Percentiles rank a stretch among this genome's conserved stretches.
These are phyloP conservation scores for Colletotrichum euphorbiae DNA, from an alignment of 2,329 filamentous ascomycete genomes.

Conservation along the genomic window DNA sequence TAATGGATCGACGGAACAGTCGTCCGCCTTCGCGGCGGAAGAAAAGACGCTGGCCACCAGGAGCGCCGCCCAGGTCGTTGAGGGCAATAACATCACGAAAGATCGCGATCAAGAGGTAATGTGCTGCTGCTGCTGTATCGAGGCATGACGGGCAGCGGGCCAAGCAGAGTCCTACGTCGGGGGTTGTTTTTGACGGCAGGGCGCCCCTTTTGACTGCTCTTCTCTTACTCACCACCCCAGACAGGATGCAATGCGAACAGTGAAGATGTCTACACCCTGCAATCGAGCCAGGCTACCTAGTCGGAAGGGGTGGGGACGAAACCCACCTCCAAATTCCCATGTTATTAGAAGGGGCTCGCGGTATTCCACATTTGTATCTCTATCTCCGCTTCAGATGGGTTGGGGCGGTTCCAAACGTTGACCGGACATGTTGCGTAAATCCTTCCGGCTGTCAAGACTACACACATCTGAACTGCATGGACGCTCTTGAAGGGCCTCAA, in stretches of 20 bases:
- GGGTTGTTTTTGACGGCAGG: conserved; percentile 20
- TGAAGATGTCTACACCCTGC: conserved; percentile 27
- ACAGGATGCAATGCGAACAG: conserved; percentile 23
- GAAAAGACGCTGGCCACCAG: conserved; percentile 38
- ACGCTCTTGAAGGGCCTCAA: background rate
- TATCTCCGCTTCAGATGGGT: conserved; percentile 28
- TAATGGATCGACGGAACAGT: conserved; percentile 32
- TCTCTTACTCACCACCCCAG: conserved; percentile 18
- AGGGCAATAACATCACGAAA: conserved; percentile 36
- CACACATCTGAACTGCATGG: background rate
- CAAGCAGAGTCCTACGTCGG: background rate
- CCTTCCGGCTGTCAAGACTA: background rate
- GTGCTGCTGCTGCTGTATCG: conserved; percentile 22
- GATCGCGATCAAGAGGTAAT: conserved; percentile 10
- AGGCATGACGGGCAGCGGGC: conserved; percentile 34
- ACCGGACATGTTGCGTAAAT: background rate
- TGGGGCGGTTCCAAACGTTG: background rate
- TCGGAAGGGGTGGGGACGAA: conserved; percentile 23
- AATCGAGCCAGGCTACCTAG: conserved; percentile 17
- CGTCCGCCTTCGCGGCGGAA: conserved; percentile 23
- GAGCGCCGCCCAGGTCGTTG: conserved; percentile 32
- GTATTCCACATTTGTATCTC: conserved; percentile 31
- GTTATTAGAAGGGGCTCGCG: conserved; percentile 37
- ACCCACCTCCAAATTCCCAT: conserved; percentile 28
- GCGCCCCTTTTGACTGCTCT: conserved; percentile 32